Percentiles rank a stretch among this genome's conserved stretches.
Evolutionary conservation across 129 eudicot genomes (phyloP).

Genomic region (Cynara cardunculus): DNA sequence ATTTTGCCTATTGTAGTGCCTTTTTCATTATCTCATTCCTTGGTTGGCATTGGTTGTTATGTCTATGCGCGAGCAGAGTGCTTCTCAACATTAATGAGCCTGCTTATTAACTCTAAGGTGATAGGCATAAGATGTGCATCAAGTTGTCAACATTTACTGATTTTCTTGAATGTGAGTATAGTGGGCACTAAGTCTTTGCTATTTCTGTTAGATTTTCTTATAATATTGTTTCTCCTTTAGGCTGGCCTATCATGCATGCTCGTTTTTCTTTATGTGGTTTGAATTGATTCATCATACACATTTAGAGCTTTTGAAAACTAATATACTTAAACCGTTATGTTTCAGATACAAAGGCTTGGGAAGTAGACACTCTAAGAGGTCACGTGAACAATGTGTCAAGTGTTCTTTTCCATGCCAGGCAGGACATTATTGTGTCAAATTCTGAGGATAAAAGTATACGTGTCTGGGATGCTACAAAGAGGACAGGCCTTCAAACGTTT

Average conservation of each 20-base stretch:
- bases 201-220: neutral
- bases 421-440: conserved; percentile 52
- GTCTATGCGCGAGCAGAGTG: neutral
- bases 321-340: conserved; percentile 1
- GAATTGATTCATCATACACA: neutral
- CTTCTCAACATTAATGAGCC: neutral
- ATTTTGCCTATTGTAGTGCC: neutral
- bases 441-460: conserved; percentile 60
- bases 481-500: conserved; percentile 57
- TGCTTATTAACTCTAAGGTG: neutral
- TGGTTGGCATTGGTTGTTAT: neutral
- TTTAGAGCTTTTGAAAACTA: neutral
- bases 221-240: neutral
- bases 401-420: conserved; percentile 48
- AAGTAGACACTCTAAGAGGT: conserved; percentile 59
- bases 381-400: conserved; percentile 58
- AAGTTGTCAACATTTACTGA: neutral
- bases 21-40: no score
- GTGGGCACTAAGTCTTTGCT: neutral
- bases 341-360: conserved; percentile 61
- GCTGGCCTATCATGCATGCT: neutral
- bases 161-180: neutral
- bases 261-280: neutral
- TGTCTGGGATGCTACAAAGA: conserved; percentile 58
- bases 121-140: neutral